Evolutionary conservation across 139 green algal species (phyloP).

Genomic region (Penium margaritaceum): DNA sequence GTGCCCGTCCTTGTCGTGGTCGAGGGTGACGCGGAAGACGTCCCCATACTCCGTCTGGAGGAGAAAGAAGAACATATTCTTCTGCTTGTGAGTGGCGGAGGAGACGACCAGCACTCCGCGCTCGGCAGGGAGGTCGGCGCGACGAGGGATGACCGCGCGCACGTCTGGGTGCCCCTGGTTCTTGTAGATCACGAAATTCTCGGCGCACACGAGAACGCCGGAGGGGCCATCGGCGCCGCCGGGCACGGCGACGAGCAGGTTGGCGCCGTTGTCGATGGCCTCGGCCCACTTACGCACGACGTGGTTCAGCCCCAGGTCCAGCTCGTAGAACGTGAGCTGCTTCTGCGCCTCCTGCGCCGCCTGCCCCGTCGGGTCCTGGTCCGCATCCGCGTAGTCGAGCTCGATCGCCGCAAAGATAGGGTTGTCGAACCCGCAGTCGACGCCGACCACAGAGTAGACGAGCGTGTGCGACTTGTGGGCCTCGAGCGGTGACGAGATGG

Average conservation of each 20-base stretch:
- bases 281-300: constrained; percentile 81
- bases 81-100: constrained; percentile 75
- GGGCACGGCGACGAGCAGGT: constrained; percentile 88
- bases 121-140: constrained; percentile 69
- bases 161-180: constrained; percentile 67
- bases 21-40: constrained; percentile 66
- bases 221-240: constrained; percentile 74
- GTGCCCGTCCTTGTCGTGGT: constrained; percentile 51
- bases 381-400: constrained; percentile 85
- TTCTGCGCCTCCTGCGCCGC: constrained; percentile 76
- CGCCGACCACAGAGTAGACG: constrained; percentile 66
- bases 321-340: constrained; percentile 91
- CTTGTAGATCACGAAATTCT: constrained; percentile 97
- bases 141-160: constrained; percentile 81
- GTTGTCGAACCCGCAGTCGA: constrained; percentile 98
- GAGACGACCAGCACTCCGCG: constrained; percentile 80
- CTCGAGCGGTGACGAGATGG: constrained; percentile 92
- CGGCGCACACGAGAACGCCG: constrained; percentile 86
- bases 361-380: constrained; percentile 56
- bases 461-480: constrained; percentile 89
- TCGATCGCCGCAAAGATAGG: constrained; percentile 97
- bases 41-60: constrained; percentile 96
- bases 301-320: constrained; percentile 97
- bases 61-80: constrained; percentile 87
- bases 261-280: constrained; percentile 89